Base-by-base conservation (phyloP, 305 asterid species). In the Fraxinus greggii region DNA sequence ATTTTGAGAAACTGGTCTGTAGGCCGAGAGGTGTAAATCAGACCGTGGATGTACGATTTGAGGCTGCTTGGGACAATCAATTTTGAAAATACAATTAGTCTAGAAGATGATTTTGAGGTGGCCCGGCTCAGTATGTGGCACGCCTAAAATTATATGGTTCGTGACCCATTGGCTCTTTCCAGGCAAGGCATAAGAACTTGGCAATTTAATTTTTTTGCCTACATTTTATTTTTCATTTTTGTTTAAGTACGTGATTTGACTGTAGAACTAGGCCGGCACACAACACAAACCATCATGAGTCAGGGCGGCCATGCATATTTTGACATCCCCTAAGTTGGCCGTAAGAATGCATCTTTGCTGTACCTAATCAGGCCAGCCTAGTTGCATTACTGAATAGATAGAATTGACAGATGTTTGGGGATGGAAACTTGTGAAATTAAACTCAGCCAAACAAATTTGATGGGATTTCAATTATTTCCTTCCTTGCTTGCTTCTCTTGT, bases 1-100 rank as follows among this genome's bases (percentile, higher is more conserved):
- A 74, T 81, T 75, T 82, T 87, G 84, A 82, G 19, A 48, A 17
- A 48, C 59, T 48, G 59, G 83, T 65, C 33, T 65, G 32, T 65
- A 65, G 15, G 35, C 36, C 72, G 3, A 65, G 33, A 65, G 35
- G 35, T 10, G 73, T 26, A 65, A 26, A 65, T 65, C 35, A 12
- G 73, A 63, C 17, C 72, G 33, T 23, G 72, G 15, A 8, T 48
- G 5, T 65, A 65, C 17, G 31, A 8, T 63, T 7, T 65, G 72
- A 65, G 72, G 72, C 72, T 23, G 70, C 31, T 63, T 23, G 15
- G 72, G 15, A 23, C 17, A 8, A 6, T 24, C 33, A 23, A 26
- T 63, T 23, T 17, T 17, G 23, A 40, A 40, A 40, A 51, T n/a
- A 54, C 63, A 54, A 54, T 54, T 17, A 5, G 63, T 54, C 63